Percentiles rank a stretch among this genome's conserved stretches.
These are phyloP conservation scores for Rutstroemia sp. DNA, from an alignment of 2,329 filamentous ascomycete species.

Conservation along the genomic window DNA sequence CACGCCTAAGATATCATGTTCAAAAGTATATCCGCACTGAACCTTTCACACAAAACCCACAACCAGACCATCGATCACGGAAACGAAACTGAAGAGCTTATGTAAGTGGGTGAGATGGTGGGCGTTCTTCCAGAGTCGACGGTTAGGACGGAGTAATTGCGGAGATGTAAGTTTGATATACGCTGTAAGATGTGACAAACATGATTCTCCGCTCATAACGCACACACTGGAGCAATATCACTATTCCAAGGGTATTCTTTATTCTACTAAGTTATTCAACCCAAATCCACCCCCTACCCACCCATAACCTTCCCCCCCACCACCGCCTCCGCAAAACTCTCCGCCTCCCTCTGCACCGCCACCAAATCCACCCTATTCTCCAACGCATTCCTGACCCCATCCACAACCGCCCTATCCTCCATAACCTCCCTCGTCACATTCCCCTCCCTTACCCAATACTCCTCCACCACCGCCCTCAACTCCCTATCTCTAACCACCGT, in stretches of 20 bases:
- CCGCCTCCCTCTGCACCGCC: conserved; percentile 55
- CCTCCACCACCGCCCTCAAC: conserved; percentile 56
- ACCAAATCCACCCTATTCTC: conserved; percentile 55
- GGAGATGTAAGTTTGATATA: too few species aligned
- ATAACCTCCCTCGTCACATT: conserved; percentile 65
- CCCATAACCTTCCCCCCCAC: conserved; percentile 2
- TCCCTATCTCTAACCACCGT: conserved; percentile 66
- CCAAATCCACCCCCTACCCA: not conserved
- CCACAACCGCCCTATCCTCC: conserved; percentile 69
- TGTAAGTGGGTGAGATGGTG: too few species aligned
- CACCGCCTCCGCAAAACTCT: conserved; percentile 47
- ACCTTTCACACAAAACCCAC: conserved; percentile 39
- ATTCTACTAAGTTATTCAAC: not conserved
- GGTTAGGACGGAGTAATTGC: too few species aligned
- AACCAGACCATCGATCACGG: conserved; percentile 36
- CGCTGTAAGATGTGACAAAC: too few species aligned
- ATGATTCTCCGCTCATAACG: too few species aligned
- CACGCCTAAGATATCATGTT: conserved; percentile 38
- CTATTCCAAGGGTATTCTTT: too few species aligned
- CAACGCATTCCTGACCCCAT: conserved; percentile 62
- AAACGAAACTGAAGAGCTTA: conserved; percentile 29
- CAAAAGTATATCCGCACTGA: conserved; percentile 40
- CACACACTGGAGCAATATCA: too few species aligned
- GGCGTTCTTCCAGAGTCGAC: too few species aligned
- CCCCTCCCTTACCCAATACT: conserved; percentile 78